Evolutionary conservation across 1,284 basidiomycete species (phyloP), one percentile per base, ranked within the genome.

Genomic region (Melampsora americana): DNA sequence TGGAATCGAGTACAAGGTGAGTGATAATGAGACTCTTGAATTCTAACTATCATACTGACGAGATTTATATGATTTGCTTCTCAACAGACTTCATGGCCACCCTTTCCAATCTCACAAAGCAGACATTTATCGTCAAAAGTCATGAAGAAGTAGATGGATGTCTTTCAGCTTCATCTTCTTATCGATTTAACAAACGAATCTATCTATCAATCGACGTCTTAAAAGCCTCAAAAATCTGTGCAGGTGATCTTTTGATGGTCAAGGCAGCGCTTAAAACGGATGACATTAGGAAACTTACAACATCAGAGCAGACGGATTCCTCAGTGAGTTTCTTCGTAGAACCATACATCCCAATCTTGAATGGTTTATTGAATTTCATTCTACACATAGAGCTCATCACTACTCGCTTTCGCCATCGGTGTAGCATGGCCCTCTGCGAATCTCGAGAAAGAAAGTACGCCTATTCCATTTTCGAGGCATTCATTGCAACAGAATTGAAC

Each of bases 171-270:
- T 28, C 46, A 18, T 50, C 46, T 18, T 5, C 48, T 20, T 59
- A 69, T 42, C 48, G 67, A 30, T 60, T 59, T n/a, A n/a, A 14
- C 53, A 69, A 69, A 30, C n/a, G 50, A 35, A 32, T 56, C 30
- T 35, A 69, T 32, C 5, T 69, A 14, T 12, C 67, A 18, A 59
- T 56, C 18, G 46, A 69, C 2, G 30, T 42, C 18, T 18, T 69
- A 12, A 69, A 69, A 60, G 7, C 28, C 4, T 16, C 18, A 32
- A 30, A 30, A 18, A 18, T 69, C 16, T 39, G 30, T 26, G 6
- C 68, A 11, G 53, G 68, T 44, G 67, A 69, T 59, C 32, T 35
- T 23, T 9, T 69, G 16, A 59, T 69, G 32, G n/a, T 69, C 30
- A 60, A 69, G 59, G 18, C 67, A 23, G 50, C 26, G 5, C 67